A percentile compares a stretch with the other conserved stretches of the same genome.
These are phyloP conservation scores for Calendula officinalis DNA, from an alignment of 129 eudicot species.

Conservation along the genomic window DNA sequence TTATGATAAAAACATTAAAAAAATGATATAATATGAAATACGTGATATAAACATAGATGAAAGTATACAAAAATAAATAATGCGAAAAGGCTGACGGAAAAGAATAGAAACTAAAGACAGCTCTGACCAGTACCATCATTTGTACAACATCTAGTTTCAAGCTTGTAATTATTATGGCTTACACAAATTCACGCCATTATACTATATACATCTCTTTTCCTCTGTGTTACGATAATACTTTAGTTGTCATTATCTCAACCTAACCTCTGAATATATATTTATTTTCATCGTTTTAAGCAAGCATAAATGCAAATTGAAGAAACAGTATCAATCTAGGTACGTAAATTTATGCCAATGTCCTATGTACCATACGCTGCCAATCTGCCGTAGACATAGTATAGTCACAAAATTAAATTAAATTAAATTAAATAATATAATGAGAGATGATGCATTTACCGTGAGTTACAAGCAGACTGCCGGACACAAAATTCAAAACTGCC, in stretches of 20 bases:
- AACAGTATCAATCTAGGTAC: conserved; percentile 19
- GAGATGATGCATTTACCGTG: too few species aligned
- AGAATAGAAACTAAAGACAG: conserved; percentile 22
- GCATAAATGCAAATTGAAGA: neutral
- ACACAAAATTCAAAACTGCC: neutral
- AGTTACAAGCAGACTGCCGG: too few species aligned
- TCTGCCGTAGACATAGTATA: too few species aligned
- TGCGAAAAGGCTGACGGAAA: conserved; percentile 6
- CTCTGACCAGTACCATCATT: conserved; percentile 17
- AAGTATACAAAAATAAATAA: neutral
- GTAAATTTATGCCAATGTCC: conserved; percentile 11
- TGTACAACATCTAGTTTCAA: conserved; percentile 16
- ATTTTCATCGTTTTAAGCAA: neutral
- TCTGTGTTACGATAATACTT: too few species aligned
- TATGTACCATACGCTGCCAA: conserved; percentile 17
- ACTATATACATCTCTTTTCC: too few species aligned
- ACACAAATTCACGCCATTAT: too few species aligned
- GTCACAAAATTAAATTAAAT: too few species aligned
- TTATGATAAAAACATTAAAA: too few species aligned
- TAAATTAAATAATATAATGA: too few species aligned
- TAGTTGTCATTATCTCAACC: too few species aligned
- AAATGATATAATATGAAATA: too few species aligned
- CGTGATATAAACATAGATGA: neutral
- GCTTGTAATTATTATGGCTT: neutral
- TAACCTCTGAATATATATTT: neutral